Evolutionary conservation across 2,329 filamentous ascomycete genomes (phyloP), one percentile per base, ranked within the genome.

Genomic region (Leptodontidium sp.): DNA sequence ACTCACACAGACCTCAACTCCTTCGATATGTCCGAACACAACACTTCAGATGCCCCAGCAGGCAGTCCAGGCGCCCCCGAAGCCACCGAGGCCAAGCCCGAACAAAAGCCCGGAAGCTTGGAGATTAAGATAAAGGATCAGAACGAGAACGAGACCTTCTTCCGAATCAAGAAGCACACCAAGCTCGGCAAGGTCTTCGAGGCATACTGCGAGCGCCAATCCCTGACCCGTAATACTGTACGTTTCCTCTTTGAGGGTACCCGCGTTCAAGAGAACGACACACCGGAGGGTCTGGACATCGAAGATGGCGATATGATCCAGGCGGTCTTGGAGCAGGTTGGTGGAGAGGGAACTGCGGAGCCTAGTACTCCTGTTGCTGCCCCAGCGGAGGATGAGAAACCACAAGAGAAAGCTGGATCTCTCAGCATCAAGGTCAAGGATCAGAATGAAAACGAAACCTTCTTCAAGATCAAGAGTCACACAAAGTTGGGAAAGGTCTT

Each of bases 191-290:
- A 73, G 45, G 61, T 74, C 14, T 71, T 74, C 29, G 64, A 64
- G 2, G 67, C 71, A 14, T 73, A 70, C 47, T 66, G 65, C 35
- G 49, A 67, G 7, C 38, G 53, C 2, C 38, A 68, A 24, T 65
- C 62, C 6, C 43, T 71, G 26, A 45, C 66, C 2, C 55, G 50
- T 1, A 49, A 17, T 2, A 64, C 64, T n/a, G 63, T 69, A 4
- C 72, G 73, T 1, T 73, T 75, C 24, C 58, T 69, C 26, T 62
- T 69, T n/a, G 70, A 75, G 0, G 70, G 69, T 15, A 61, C 24
- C 15, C 64, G 73, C 15, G 63, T 75, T 15, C 65, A 70, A 24
- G 68, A 70, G 1, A 35, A 32, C 11, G 70, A 71, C 17, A 73
- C 69, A 1, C 72, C 73, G 3, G 47, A 53, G 32, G 24, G 21